Evolutionary conservation across 2,329 filamentous ascomycete genomes (phyloP).

Genomic region (Fusarium avenaceum): DNA sequence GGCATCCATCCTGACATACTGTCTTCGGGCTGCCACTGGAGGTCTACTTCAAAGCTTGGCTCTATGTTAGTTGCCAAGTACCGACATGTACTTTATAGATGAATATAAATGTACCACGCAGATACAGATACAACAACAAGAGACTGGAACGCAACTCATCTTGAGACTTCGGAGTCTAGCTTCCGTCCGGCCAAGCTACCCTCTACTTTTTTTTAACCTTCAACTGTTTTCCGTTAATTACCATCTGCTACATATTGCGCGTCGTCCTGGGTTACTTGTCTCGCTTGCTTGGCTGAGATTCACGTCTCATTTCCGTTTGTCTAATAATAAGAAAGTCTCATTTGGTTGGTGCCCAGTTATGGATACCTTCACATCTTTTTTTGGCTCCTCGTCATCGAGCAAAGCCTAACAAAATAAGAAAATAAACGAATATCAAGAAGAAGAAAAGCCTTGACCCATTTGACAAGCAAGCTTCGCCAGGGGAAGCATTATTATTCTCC

Average conservation of each 20-base stretch:
- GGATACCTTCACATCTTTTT: conserved; percentile 34
- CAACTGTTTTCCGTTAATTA: background rate
- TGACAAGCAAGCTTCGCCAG: conserved; percentile 16
- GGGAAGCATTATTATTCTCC: conserved; percentile 7
- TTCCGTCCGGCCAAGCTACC: conserved; percentile 8
- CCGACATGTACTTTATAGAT: background rate
- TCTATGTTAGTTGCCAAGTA: background rate
- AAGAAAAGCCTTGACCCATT: conserved; percentile 11
- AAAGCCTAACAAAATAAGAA: background rate
- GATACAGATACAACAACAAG: conserved; percentile 17
- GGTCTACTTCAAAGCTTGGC: conserved; percentile 22
- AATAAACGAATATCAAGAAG: conserved; percentile 10
- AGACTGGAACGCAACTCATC: conserved; percentile 36
- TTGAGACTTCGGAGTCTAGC: conserved; percentile 21
- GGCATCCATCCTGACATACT: background rate
- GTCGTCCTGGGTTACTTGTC: conserved; percentile 37
- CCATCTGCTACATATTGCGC: conserved; percentile 1
- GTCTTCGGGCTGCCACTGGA: no score
- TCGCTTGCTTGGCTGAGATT: conserved; percentile 36
- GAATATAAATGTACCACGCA: background rate
- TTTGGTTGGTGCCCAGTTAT: conserved; percentile 42
- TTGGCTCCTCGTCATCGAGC: background rate
- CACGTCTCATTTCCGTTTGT: conserved; percentile 38
- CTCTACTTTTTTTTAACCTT: conserved; percentile 2
- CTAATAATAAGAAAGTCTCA: conserved; percentile 35